Base-by-base conservation (phyloP, 345 rosid genomes). In the Eutrema yunnanense region DNA sequence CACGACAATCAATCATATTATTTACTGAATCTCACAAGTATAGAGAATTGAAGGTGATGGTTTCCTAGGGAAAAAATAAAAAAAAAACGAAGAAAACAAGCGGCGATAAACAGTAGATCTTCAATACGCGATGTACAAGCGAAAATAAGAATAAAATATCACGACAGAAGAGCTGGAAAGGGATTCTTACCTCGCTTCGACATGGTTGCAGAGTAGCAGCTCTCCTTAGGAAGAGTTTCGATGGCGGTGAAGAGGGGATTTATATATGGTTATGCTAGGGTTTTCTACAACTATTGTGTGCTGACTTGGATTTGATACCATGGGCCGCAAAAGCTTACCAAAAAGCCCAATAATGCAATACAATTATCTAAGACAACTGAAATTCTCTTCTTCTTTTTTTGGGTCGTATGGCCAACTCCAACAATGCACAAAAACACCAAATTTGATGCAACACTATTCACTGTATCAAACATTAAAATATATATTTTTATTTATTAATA, bases 101-200 rank as follows among this genome's bases (percentile, higher is more conserved):
- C 11, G 44, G 19, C 14, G 13, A 11, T 6, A 1, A 14, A 19
- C 27, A 47, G 0, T 11, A 6, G 16, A 61, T 27, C 37, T 61
- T 26, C 65, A 1, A 26, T 22, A 41, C 5, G 32, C 6, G 30
- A 50, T 22, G 13, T 19, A 49, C 14, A 37, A 42, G 11, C 12
- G 49, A 42, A 0, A 5, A 13, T 11, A 60, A 6, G 49, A 22
- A 38, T 8, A 4, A 36, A 0, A 54, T 3, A 3, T 27, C 59
- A 6, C 7, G 41, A 41, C 6, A 30, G 41, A 26, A 1, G 66
- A 57, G 63, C 14, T 2, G 34, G 63, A 52, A 46, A 46, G 48
- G 26, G n/a, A n/a, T 22, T 9, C 3, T 41, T 63, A 79, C 82
- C 82, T 79, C 82, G 79, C 82, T 79, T 79, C 82, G 82, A 79